A percentile compares a stretch with the other conserved stretches of the same genome.
These are phyloP conservation scores for Alternaria solani DNA, from an alignment of 2,329 filamentous ascomycete genomes.

Conservation along the genomic window DNA sequence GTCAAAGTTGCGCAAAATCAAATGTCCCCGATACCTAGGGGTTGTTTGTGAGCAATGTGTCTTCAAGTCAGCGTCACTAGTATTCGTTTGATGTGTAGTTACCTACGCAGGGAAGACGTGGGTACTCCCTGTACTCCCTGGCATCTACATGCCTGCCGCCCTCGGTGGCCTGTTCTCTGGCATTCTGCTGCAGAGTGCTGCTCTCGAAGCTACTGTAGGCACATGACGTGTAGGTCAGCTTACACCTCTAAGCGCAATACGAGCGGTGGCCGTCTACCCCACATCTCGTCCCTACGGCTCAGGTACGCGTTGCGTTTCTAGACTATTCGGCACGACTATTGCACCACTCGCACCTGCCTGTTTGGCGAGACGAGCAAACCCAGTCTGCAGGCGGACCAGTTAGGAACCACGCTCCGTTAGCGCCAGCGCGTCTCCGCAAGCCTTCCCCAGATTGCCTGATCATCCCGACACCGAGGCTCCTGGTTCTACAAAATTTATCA, in stretches of 20 bases:
- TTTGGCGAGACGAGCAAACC: slow-evolving; percentile 2
- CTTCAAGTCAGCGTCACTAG: background rate
- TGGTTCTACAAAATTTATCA: slow-evolving; percentile 16
- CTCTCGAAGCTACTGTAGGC: background rate
- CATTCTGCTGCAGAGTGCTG: background rate
- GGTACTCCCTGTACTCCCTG: background rate
- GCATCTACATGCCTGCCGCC: background rate
- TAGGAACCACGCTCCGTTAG: slow-evolving; percentile 18
- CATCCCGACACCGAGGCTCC: slow-evolving; percentile 15
- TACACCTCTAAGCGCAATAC: background rate
- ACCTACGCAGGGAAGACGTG: background rate
- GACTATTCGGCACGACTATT: slow-evolving; percentile 5
- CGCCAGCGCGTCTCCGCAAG: slow-evolving; percentile 24
- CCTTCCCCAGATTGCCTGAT: slow-evolving; percentile 23
- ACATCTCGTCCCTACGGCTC: background rate
- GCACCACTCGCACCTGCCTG: slow-evolving; percentile 15
- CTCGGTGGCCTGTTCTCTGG: background rate
- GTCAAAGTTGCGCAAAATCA: background rate
- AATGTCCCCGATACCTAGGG: background rate
- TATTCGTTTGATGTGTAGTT: background rate
- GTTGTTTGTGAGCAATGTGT: background rate
- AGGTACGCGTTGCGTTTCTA: slow-evolving; percentile 15
- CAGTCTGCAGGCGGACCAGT: slow-evolving; percentile 12
- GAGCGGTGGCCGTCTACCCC: background rate
- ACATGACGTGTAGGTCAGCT: background rate